Percentiles rank a stretch among this genome's conserved stretches.
Evolutionary conservation across 2,329 filamentous ascomycete species (phyloP).

Genomic region (Fusarium sp.): DNA sequence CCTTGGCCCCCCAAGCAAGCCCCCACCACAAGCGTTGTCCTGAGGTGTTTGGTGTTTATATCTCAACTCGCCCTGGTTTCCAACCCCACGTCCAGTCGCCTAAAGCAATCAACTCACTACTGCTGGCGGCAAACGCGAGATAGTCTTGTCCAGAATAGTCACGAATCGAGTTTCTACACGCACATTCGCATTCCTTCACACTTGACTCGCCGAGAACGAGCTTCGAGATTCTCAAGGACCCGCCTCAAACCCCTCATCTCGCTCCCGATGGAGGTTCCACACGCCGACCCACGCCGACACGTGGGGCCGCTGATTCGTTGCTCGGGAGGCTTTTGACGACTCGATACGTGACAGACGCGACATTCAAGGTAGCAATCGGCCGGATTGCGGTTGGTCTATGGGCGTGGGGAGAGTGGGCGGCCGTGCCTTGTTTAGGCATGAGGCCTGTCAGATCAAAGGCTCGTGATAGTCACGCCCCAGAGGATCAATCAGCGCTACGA

Average conservation of each 20-base stretch:
- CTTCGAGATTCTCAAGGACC: conserved; percentile 16
- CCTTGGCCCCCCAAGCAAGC: conserved; percentile 2
- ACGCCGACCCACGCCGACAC: conserved; percentile 33
- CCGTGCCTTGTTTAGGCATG: neutral
- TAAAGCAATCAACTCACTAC: neutral
- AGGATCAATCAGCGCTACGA: neutral
- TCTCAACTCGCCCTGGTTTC: conserved; percentile 5
- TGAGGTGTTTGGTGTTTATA: conserved; percentile 36
- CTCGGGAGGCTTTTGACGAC: conserved; percentile 16
- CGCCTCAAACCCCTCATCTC: conserved; percentile 22
- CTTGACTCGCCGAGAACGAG: conserved; percentile 28
- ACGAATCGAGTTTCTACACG: conserved; percentile 10
- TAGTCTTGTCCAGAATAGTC: conserved; percentile 5
- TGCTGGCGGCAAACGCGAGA: conserved; percentile 29
- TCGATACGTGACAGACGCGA: neutral
- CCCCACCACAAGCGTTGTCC: neutral
- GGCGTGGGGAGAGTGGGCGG: neutral
- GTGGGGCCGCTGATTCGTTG: conserved; percentile 48
- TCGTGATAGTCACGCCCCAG: neutral
- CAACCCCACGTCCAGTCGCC: conserved; percentile 15
- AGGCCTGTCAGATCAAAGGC: conserved; percentile 14
- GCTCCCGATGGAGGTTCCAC: conserved; percentile 18
- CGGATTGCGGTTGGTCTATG: neutral
- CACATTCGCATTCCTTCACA: conserved; percentile 30
- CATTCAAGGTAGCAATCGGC: conserved; percentile 13